Base-by-base conservation (phyloP, 2,329 filamentous ascomycete species). In the Monosporascus sp. region DNA sequence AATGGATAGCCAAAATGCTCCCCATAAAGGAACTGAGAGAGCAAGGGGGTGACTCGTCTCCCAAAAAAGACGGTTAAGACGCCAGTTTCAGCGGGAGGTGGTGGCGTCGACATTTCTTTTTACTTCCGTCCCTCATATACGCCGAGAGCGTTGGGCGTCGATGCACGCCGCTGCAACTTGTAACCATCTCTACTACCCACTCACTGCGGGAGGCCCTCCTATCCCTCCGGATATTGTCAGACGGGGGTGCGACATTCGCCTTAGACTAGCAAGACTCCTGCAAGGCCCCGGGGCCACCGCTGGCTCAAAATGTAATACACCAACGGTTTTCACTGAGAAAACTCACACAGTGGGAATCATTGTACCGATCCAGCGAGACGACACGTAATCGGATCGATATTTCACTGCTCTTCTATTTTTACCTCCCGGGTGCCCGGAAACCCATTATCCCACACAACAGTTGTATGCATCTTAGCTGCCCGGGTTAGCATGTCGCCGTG, bases 1-100 rank as follows among this genome's bases (percentile, higher is more conserved):
- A 83, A 71, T 79, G 83, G 80, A 70, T 85, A 70, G 73, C 79
- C 58, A 71, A 81, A 66, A 58, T 83, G 27, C 76, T 90, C 57
- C 76, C 81, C 51, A 82, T 81, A 57, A 80, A 79, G 57, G 78
- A 79, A 53, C 66, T 75, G 60, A 74, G 68, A 62, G 69, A 68
- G 52, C 60, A 63, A 48, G 52, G 48, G 50, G 50, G 52, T 24
- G 39, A 46, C 22, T 31, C 51, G 25, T 22, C 46, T 25, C 31
- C 51, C 2, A 53, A 53, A 47, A 52, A 51, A 38, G 18, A 37
- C 37, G 22, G 31, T 15, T 51, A 39, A 43, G 38, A 14, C 11
- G 31, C 11, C 31, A 14, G 31, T 35, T 35, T 14, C 31, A 14
- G 31, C 31, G 9, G 31, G 11, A 35, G 11, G 31, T 14, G 31